Conservation (phyloP, 2,329 filamentous ascomycete species). For the Diaporthe amygdali region DNA sequence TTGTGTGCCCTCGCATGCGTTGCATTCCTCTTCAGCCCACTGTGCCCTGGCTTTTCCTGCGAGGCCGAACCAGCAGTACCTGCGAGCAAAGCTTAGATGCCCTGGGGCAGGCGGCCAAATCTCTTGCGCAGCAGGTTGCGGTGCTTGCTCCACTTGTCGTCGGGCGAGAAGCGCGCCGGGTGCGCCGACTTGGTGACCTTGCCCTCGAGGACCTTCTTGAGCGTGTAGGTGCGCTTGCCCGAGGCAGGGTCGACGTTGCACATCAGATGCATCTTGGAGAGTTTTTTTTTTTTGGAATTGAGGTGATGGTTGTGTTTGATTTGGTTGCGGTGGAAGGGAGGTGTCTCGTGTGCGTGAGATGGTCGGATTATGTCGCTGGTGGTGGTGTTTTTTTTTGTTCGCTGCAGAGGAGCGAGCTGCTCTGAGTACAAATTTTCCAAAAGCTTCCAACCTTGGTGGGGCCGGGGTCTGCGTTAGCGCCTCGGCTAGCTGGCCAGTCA, state of each 20-base stretch:
- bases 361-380: not conserved
- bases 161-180: conserved; percentile 94
- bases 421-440: conserved; percentile 12
- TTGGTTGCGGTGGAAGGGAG: not conserved
- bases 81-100: conserved; percentile 56
- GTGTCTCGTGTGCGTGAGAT: not conserved
- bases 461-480: not conserved
- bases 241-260: conserved; percentile 77
- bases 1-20: not conserved
- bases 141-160: conserved; percentile 98
- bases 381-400: not conserved
- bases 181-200: conserved; percentile 95
- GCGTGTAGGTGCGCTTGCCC: conserved; percentile 92
- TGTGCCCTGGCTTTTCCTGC: not conserved
- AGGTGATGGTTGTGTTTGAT: not conserved
- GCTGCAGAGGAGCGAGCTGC: not conserved
- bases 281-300: not conserved
- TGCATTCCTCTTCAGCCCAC: not conserved
- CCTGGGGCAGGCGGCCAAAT: conserved; percentile 85
- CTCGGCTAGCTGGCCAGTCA: not conserved
- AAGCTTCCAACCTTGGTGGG: not conserved
- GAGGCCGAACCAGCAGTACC: not conserved
- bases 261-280: conserved; percentile 65
- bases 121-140: conserved; percentile 94
- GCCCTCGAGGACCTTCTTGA: conserved; percentile 85